Conservation (phyloP, 441 rosid genomes). For the Melastoma candidum region DNA sequence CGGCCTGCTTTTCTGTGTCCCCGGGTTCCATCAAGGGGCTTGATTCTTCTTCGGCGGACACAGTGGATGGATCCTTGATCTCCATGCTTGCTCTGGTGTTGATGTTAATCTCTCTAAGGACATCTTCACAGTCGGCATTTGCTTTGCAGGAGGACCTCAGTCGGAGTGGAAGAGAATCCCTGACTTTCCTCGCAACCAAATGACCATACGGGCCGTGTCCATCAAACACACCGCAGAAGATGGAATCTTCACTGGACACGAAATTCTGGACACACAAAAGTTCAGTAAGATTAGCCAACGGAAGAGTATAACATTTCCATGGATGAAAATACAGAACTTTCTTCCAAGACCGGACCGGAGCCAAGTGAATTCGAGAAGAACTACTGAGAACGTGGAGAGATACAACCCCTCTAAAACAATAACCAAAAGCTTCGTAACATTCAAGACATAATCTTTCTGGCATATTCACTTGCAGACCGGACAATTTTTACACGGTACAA, state of each 20-base stretch:
- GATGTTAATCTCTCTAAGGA: slow-evolving; percentile 38
- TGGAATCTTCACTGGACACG: slow-evolving; percentile 70
- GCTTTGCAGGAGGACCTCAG: slow-evolving; percentile 80
- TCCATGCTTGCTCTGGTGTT: slow-evolving; percentile 41
- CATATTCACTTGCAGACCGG: too few relatives aligned
- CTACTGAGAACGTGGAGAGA: too few relatives aligned
- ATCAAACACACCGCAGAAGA: slow-evolving; percentile 98
- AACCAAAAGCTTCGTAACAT: too few relatives aligned
- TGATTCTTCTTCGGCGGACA: slow-evolving; percentile 11
- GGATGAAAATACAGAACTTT: too few relatives aligned
- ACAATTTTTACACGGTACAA: too few relatives aligned
- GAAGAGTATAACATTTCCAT: too few relatives aligned
- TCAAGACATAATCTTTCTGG: too few relatives aligned
- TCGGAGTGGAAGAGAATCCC: slow-evolving; percentile 85
- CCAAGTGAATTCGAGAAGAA: too few relatives aligned
- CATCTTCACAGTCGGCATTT: slow-evolving; percentile 37
- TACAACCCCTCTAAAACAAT: too few relatives aligned
- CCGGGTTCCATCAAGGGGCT: background rate
- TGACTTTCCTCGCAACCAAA: slow-evolving; percentile 87
- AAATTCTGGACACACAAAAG: slow-evolving; percentile 50
- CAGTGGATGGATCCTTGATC: slow-evolving; percentile 46
- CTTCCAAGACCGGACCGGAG: too few relatives aligned
- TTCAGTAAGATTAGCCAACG: background rate
- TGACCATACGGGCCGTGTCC: slow-evolving; percentile 99
- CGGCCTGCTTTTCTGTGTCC: slow-evolving; percentile 2